Conservation (phyloP, 345 rosid genomes). For the Luvunga scandens region DNA sequence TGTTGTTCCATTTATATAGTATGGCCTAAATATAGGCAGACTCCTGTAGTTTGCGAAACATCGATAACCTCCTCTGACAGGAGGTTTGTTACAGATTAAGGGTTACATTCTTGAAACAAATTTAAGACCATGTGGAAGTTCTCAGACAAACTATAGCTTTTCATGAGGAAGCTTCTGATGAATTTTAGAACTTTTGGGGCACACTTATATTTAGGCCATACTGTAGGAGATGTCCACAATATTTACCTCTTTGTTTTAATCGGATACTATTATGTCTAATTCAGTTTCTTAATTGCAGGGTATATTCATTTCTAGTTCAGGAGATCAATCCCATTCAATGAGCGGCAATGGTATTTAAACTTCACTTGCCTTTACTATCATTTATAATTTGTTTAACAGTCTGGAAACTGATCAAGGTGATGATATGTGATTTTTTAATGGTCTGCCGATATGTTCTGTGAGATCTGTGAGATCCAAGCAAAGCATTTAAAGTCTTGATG, state of each 20-base stretch:
- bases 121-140: neutral
- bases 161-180: neutral
- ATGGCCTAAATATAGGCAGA: neutral
- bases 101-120: neutral
- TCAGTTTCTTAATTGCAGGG: slow-evolving; percentile 41
- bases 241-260: slow-evolving; percentile 5
- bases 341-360: slow-evolving; percentile 75
- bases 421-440: neutral
- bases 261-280: neutral
- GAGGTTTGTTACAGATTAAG: neutral
- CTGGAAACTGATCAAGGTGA: neutral
- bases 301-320: slow-evolving; percentile 77
- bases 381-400: neutral
- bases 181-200: neutral
- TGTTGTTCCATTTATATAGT: neutral
- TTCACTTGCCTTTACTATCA: neutral
- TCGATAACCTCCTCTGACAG: neutral
- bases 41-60: neutral
- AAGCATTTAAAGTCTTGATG: neutral
- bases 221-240: neutral
- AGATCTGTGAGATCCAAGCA: neutral
- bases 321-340: slow-evolving; percentile 84
- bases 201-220: neutral
- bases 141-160: neutral
- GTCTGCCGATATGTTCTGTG: neutral